phyloP scores from a whole-genome alignment of 768 basidiomycete species.

The Tylopilus sp. region DNA sequence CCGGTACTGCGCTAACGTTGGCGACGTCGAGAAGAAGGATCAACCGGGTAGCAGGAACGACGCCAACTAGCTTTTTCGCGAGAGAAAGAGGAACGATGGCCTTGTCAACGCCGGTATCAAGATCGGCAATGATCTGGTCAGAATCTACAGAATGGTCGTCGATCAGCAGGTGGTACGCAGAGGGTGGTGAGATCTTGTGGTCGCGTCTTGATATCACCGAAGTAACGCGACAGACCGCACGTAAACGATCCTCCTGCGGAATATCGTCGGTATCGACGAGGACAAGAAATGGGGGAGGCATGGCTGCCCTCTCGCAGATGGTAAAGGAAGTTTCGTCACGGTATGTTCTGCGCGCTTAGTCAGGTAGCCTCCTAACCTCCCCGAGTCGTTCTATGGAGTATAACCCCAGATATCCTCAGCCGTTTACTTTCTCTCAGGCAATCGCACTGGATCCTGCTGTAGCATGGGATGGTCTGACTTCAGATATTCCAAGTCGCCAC shows the following conservation, averaged over 20 bases:
- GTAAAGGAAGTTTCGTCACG: too few species aligned
- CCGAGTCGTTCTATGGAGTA: slow-evolving; percentile 52
- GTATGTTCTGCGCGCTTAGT: slow-evolving; percentile 23
- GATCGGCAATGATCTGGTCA: slow-evolving; percentile 57
- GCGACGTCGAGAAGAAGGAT: slow-evolving; percentile 73
- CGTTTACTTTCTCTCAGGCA: slow-evolving; percentile 69
- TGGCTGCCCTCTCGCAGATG: slow-evolving; percentile 4
- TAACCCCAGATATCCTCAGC: slow-evolving; percentile 64
- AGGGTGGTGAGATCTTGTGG: slow-evolving; percentile 30
- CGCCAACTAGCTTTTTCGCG: slow-evolving; percentile 63
- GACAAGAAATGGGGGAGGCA: slow-evolving; percentile 49
- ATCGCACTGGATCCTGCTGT: slow-evolving; percentile 58
- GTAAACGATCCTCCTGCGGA: slow-evolving; percentile 47
- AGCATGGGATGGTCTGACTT: slow-evolving; percentile 62
- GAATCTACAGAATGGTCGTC: slow-evolving; percentile 45
- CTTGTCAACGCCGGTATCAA: slow-evolving; percentile 80
- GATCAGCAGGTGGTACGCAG: slow-evolving; percentile 51
- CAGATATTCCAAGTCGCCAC: background rate
- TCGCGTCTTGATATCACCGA: slow-evolving; percentile 59
- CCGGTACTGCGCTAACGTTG: slow-evolving; percentile 70
- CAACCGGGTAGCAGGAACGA: slow-evolving; percentile 68
- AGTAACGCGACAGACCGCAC: slow-evolving; percentile 67
- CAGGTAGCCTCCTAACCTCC: background rate
- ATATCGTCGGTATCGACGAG: slow-evolving; percentile 47
- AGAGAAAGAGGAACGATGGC: slow-evolving; percentile 69